Percentiles rank a stretch among this genome's conserved stretches.
These are phyloP conservation scores for Trichoderma atrobrunneum DNA, from an alignment of 2,329 filamentous ascomycete species.

Conservation along the genomic window DNA sequence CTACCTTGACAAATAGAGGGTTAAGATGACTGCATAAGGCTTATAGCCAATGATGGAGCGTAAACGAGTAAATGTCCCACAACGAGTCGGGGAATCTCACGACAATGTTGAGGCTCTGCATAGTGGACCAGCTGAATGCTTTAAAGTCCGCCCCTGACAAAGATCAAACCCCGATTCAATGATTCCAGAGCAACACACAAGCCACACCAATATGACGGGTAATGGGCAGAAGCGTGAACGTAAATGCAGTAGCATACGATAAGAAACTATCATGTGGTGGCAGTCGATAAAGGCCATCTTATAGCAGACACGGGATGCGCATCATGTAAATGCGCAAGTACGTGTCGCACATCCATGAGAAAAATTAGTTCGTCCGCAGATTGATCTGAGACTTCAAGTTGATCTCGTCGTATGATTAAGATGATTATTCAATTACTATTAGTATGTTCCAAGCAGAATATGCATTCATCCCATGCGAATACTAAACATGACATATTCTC, in stretches of 20 bases:
- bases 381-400: not conserved
- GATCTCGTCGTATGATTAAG: not conserved
- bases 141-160: not conserved
- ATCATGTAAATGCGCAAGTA: not conserved
- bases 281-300: not conserved
- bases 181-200: no score
- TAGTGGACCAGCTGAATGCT: not conserved
- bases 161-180: not conserved
- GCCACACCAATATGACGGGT: rapidly evolving
- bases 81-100: not conserved
- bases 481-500: not conserved
- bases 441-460: rapidly evolving
- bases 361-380: rapidly evolving
- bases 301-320: not conserved
- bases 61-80: not conserved
- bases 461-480: not conserved
- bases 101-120: not conserved
- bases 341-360: not conserved
- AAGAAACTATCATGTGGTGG: no score
- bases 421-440: not conserved
- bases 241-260: not conserved
- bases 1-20: not conserved
- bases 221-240: not conserved
- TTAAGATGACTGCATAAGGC: not conserved
- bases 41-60: not conserved